These are phyloP conservation scores for Gnetum montanum DNA, from an alignment of 75 land plant genomes.

Conservation along the genomic window DNA sequence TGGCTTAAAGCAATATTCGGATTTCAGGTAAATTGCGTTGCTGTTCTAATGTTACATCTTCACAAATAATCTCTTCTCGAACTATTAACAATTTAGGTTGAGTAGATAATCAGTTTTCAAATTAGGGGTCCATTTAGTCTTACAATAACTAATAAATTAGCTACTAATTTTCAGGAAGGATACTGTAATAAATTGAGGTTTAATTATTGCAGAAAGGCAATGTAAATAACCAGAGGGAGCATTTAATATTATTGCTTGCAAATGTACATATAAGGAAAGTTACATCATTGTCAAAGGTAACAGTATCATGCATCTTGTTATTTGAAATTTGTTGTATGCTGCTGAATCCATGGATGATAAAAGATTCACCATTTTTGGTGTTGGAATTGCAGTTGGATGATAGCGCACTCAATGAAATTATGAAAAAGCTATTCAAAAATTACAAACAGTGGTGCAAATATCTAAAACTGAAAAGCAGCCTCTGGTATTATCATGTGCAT, in stretches of 20 bases:
- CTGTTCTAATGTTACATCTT: neutral
- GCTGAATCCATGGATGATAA: neutral
- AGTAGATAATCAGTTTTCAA: no score
- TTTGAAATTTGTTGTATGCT: neutral
- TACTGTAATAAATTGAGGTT: no score
- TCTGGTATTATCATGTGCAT: conserved; percentile 37
- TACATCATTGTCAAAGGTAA: conserved; percentile 30
- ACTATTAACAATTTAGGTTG: no score
- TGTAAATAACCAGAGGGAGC: conserved; percentile 87
- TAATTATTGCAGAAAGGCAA: conserved; percentile 55
- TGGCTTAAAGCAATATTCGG: conserved; percentile 82
- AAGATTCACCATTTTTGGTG: neutral
- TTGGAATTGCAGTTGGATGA: conserved; percentile 50
- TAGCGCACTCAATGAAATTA: conserved; percentile 51
- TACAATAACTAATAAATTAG: no score
- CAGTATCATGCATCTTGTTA: no score
- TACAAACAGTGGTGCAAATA: conserved; percentile 91
- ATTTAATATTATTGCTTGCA: conserved; percentile 81
- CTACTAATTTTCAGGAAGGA: no score
- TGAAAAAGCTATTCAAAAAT: conserved; percentile 71
- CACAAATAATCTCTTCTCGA: no score
- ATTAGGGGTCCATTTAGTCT: no score
- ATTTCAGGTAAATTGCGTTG: conserved; percentile 78
- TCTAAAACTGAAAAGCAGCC: conserved; percentile 46
- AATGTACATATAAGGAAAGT: conserved; percentile 55